phyloP scores from a whole-genome alignment of 2,329 filamentous ascomycete genomes.

The Parafenestella ontariensis region DNA sequence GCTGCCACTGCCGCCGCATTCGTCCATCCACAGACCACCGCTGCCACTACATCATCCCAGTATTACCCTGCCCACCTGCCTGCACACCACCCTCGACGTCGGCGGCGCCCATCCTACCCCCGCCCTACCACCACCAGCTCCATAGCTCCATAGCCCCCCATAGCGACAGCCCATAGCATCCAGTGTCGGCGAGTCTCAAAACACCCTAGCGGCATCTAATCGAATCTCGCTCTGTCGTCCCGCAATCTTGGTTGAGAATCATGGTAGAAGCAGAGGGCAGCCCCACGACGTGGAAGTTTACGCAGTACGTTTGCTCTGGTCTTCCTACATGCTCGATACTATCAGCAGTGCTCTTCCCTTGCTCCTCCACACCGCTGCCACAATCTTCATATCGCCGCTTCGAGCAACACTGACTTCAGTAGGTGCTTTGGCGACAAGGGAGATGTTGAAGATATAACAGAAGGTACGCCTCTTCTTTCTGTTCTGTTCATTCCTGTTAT shows the following conservation, averaged over 20 bases:
- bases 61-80: slow-evolving; percentile 26
- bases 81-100: slow-evolving; percentile 35
- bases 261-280: slow-evolving; percentile 97
- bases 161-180: slow-evolving; percentile 5
- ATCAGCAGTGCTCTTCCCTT: background rate
- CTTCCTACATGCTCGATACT: background rate
- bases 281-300: slow-evolving; percentile 99
- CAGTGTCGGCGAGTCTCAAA: slow-evolving; percentile 9
- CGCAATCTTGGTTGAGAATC: slow-evolving; percentile 55
- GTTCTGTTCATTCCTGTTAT: background rate
- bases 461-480: slow-evolving; percentile 67
- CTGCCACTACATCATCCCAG: slow-evolving; percentile 37
- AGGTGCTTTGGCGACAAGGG: slow-evolving; percentile 99
- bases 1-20: slow-evolving; percentile 24
- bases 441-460: slow-evolving; percentile 98
- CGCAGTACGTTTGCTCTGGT: slow-evolving; percentile 74
- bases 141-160: slow-evolving; percentile 6
- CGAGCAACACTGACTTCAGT: slow-evolving; percentile 29
- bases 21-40: slow-evolving; percentile 30
- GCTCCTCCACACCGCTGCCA: background rate
- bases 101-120: slow-evolving; percentile 33
- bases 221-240: slow-evolving; percentile 15
- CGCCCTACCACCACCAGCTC: slow-evolving; percentile 19
- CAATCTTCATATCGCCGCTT: background rate
- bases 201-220: slow-evolving; percentile 21